Evolutionary conservation across 441 rosid genomes (phyloP).

Genomic region (Omphalea diandra): DNA sequence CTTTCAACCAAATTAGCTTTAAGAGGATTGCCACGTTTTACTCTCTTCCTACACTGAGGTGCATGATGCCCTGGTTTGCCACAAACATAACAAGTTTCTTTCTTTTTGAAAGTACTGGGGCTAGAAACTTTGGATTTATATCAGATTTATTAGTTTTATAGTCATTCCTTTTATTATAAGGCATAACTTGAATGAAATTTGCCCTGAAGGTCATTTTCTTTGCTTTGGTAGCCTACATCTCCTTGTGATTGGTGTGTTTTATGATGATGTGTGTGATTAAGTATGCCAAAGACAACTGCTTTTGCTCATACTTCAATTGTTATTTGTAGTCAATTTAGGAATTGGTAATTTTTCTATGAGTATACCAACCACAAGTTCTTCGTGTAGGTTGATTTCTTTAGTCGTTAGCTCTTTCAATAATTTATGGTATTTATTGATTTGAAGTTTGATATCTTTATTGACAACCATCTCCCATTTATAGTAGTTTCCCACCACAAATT

Average conservation of each 20-base stretch:
- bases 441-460: neutral
- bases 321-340: neutral
- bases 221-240: neutral
- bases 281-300: neutral
- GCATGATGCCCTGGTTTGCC: constrained; percentile 6
- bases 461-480: neutral
- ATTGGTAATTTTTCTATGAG: neutral
- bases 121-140: no score
- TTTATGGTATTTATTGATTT: no score
- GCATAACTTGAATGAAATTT: neutral
- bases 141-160: neutral
- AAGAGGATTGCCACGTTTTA: neutral
- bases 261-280: neutral
- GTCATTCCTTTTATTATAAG: no score
- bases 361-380: neutral
- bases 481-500: neutral
- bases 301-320: no score
- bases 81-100: neutral
- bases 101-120: neutral
- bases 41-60: neutral
- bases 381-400: neutral
- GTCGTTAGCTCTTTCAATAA: neutral
- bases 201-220: neutral
- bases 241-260: neutral
- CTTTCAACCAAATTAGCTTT: constrained; percentile 1